phyloP scores from a whole-genome alignment of 306 rosid species.

The Lupinus albus region DNA sequence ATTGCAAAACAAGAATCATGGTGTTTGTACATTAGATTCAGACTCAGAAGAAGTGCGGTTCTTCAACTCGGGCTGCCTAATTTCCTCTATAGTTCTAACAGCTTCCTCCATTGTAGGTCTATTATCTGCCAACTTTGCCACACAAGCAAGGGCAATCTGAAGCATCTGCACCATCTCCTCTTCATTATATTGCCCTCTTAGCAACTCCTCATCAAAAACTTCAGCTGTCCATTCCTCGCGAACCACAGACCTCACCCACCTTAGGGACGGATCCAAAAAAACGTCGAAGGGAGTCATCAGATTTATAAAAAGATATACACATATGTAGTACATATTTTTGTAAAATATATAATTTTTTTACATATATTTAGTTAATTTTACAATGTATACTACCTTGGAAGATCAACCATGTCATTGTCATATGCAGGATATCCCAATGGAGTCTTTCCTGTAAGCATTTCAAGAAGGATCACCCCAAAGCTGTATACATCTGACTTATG shows the following conservation, averaged over 20 bases:
- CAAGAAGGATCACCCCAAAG: conserved; percentile 74
- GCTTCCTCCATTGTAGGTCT: conserved; percentile 65
- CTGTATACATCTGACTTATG: conserved; percentile 73
- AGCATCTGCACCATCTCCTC: conserved; percentile 82
- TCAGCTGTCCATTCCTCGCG: conserved; percentile 79
- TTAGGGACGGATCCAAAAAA: no score
- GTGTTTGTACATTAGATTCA: conserved; percentile 55
- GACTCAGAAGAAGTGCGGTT: conserved; percentile 60
- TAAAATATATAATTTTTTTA: no score
- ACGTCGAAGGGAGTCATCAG: no score
- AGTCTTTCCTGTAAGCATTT: conserved; percentile 65
- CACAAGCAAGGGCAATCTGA: conserved; percentile 69
- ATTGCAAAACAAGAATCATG: conserved; percentile 34
- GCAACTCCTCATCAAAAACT: conserved; percentile 68
- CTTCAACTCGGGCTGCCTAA: conserved; percentile 47
- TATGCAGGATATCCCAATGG: conserved; percentile 57
- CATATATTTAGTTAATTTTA: no score
- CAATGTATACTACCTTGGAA: conserved; percentile 46
- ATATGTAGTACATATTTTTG: no score
- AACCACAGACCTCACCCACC: conserved; percentile 73
- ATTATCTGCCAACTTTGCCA: conserved; percentile 49
- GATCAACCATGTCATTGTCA: conserved; percentile 57
- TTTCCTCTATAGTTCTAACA: conserved; percentile 58
- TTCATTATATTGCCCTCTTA: conserved; percentile 54
- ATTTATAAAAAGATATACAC: no score